Percentiles rank a stretch among this genome's conserved stretches.
Evolutionary conservation across 257 asterid species (phyloP).

Genomic region (Salvia hispanica): DNA sequence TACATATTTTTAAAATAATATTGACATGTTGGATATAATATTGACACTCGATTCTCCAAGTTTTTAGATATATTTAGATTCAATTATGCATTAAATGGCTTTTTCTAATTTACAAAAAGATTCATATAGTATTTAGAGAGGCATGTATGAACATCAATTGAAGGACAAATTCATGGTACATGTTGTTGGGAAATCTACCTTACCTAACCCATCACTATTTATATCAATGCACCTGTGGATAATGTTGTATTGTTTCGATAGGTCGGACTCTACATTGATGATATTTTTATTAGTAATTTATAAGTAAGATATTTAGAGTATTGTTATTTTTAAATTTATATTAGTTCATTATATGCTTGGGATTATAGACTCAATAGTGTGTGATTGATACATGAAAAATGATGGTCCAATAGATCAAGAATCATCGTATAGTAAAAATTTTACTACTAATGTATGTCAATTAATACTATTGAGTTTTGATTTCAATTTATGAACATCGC

Average conservation of each 20-base stretch:
- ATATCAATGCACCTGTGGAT: neutral
- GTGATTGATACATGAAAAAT: no score
- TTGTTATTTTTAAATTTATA: no score
- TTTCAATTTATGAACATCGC: no score
- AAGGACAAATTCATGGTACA: neutral
- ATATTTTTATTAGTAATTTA: neutral
- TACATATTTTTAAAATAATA: neutral
- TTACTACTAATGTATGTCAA: no score
- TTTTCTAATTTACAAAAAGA: neutral
- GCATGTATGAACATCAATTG: constrained; percentile 7
- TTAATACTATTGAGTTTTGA: no score
- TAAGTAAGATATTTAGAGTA: no score
- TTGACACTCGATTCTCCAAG: neutral
- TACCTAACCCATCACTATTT: neutral
- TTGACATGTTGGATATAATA: no score
- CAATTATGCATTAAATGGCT: constrained; percentile 1
- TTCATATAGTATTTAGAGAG: neutral
- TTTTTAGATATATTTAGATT: neutral
- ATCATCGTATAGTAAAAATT: no score
- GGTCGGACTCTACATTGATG: neutral
- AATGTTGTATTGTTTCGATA: neutral
- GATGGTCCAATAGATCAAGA: no score
- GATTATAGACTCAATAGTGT: no score
- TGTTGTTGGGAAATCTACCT: neutral
- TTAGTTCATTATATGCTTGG: no score